Evolutionary conservation across 1,284 basidiomycete genomes (phyloP).

Genomic region (Boletus calvinii): DNA sequence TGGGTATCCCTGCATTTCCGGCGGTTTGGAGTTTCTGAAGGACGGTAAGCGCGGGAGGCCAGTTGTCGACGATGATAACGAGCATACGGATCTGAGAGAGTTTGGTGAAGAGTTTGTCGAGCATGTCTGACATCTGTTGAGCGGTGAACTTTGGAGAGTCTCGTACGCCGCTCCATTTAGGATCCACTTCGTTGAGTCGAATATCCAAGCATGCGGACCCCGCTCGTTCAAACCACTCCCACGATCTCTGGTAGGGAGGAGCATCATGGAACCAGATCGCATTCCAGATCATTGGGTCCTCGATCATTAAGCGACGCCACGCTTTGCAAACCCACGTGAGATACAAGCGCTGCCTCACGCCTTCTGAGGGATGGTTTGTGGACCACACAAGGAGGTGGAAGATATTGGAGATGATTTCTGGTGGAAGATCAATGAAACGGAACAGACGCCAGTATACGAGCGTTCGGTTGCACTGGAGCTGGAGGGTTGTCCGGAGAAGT

Average conservation of each 20-base stretch:
- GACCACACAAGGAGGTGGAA: constrained; percentile 57
- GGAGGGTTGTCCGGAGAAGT: constrained; percentile 19
- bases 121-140: constrained; percentile 43
- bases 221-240: constrained; percentile 54
- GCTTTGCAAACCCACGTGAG: constrained; percentile 57
- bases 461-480: constrained; percentile 20
- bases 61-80: constrained; percentile 50
- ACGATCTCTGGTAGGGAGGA: constrained; percentile 48
- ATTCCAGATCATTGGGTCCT: constrained; percentile 58
- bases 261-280: constrained; percentile 55
- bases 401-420: constrained; percentile 62
- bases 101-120: constrained; percentile 48
- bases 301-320: constrained; percentile 50
- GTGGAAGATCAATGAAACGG: constrained; percentile 58
- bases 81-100: constrained; percentile 54
- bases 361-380: constrained; percentile 33
- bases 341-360: constrained; percentile 41
- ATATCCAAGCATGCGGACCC: constrained; percentile 52
- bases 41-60: constrained; percentile 48
- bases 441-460: constrained; percentile 48
- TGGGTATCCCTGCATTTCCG: constrained; percentile 35
- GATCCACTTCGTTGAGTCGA: constrained; percentile 47
- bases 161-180: constrained; percentile 14
- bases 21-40: constrained; percentile 46
- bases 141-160: constrained; percentile 38